phyloP scores from a whole-genome alignment of 2,329 filamentous ascomycete genomes.

The Dichotomopilus funicola region DNA sequence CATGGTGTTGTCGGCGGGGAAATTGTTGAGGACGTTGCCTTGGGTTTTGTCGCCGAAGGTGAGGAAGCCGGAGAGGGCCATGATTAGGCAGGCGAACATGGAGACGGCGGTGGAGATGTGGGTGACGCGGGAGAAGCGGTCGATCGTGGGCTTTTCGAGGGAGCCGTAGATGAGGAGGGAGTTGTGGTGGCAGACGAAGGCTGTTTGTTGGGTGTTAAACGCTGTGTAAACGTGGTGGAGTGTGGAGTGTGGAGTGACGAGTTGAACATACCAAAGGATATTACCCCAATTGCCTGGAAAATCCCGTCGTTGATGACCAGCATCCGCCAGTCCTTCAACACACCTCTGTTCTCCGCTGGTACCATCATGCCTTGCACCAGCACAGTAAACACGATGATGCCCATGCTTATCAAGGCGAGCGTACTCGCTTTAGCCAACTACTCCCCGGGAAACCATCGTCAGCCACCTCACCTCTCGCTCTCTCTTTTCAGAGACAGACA shows the following conservation, averaged over 20 bases:
- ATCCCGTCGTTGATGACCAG: slow-evolving; percentile 80
- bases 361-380: slow-evolving; percentile 75
- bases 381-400: slow-evolving; percentile 80
- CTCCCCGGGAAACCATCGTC: neutral
- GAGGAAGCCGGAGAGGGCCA: slow-evolving; percentile 85
- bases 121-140: slow-evolving; percentile 88
- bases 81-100: slow-evolving; percentile 80
- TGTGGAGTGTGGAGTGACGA: neutral
- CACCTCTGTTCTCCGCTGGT: slow-evolving; percentile 63
- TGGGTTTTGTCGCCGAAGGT: slow-evolving; percentile 87
- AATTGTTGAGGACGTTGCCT: slow-evolving; percentile 98
- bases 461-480: neutral
- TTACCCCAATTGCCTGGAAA: slow-evolving; percentile 94
- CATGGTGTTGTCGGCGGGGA: slow-evolving; percentile 81
- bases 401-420: slow-evolving; percentile 87
- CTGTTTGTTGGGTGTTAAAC: slow-evolving; percentile 29
- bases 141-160: slow-evolving; percentile 85
- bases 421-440: slow-evolving; percentile 94
- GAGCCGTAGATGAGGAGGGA: slow-evolving; percentile 96
- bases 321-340: slow-evolving; percentile 56
- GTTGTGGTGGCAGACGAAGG: slow-evolving; percentile 80
- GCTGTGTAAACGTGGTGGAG: too few relatives aligned
- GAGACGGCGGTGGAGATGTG: slow-evolving; percentile 89
- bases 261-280: slow-evolving; percentile 73
- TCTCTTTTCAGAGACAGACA: neutral